Conservation (phyloP, 2,329 filamentous ascomycete genomes). For the Calonectria montana region DNA sequence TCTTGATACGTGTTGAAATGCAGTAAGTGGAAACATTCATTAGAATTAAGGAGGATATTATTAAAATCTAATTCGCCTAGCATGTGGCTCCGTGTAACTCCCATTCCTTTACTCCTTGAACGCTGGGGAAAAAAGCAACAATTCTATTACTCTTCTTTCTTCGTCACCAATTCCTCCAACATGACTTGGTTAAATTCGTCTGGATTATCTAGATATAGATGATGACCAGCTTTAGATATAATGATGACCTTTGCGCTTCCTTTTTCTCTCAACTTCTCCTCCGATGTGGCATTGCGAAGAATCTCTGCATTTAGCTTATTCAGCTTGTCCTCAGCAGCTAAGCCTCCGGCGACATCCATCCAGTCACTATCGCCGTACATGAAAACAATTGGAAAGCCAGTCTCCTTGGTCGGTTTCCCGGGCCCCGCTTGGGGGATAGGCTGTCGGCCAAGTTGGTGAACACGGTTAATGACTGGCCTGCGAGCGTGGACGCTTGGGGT, state of each 20-base stretch:
- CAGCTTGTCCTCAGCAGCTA: constrained; percentile 82
- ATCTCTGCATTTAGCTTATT: constrained; percentile 59
- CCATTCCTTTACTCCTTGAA: not conserved
- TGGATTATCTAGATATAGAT: constrained; percentile 70
- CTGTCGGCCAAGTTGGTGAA: constrained; percentile 86
- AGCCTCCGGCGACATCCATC: constrained; percentile 95
- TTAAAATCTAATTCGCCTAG: not conserved
- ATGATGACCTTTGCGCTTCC: constrained; percentile 86
- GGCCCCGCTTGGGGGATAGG: constrained; percentile 46
- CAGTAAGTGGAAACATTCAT: too few species aligned
- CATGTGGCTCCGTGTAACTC: not conserved
- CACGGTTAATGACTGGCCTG: constrained; percentile 85
- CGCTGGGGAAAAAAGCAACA: not conserved
- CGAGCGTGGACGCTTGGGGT: constrained; percentile 94
- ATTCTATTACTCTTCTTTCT: not conserved
- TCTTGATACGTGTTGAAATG: too few species aligned
- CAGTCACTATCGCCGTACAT: constrained; percentile 99
- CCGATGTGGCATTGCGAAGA: constrained; percentile 50
- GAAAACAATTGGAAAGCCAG: constrained; percentile 84
- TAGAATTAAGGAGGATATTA: not conserved
- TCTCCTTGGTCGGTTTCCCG: constrained; percentile 55
- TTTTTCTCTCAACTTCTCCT: constrained; percentile 78
- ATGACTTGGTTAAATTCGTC: constrained; percentile 67
- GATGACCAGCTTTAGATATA: constrained; percentile 70
- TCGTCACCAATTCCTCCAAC: not conserved